Evolutionary conservation across 192 early-diverging fungal genomes (phyloP), one percentile per base, ranked within the genome.

Genomic region (Spizellomyces sp.): DNA sequence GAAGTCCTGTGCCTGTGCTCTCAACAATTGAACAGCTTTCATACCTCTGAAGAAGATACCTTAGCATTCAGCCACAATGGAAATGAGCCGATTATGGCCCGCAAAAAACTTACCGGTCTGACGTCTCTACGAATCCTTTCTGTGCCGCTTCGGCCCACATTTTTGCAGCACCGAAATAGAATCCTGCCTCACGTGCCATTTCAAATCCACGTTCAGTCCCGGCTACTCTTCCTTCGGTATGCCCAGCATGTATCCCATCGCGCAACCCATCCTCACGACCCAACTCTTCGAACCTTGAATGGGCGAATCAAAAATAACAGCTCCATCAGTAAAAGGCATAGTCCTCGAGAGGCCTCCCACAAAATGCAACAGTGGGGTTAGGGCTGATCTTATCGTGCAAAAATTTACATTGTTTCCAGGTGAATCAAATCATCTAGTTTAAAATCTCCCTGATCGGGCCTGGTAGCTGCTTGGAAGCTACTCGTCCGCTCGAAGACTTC

Each of bases 181-280:
- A 75, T 6, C 74, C 74, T 1, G 74, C 74, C 46, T 75, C 74
- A 9, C 27, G 9, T 17, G 41, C 74, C 52, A 75, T 50, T n/a
- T 8, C 41, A 41, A 70, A 75, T 4, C 74, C 74, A 7, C 27
- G 45, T 45, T 70, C 67, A 5, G 42, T 56, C 6, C 74, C 74
- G 2, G 67, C 61, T 10, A 75, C 48, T 15, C 50, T 43, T 5
- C 74, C 74, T 46, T 75, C 67, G 42, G 62, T 19, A 45, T 14
- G 56, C 22, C 74, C 74, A 12, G 67, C 57, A 5, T 69, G 60
- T 10, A 64, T 47, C 17, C 74, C 74, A 44, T 75, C 74, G 9
- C 74, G 46, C 12, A 70, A 69, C n/a, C 74, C 74, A 61, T 75
- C 74, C 52, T 75, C 67, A 19, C 67, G 67, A 2, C 74, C 74